Percentiles rank a stretch among this genome's conserved stretches.
These are phyloP conservation scores for Pichia inconspicua DNA, from an alignment of 1,139 yeast species.

Conservation along the genomic window DNA sequence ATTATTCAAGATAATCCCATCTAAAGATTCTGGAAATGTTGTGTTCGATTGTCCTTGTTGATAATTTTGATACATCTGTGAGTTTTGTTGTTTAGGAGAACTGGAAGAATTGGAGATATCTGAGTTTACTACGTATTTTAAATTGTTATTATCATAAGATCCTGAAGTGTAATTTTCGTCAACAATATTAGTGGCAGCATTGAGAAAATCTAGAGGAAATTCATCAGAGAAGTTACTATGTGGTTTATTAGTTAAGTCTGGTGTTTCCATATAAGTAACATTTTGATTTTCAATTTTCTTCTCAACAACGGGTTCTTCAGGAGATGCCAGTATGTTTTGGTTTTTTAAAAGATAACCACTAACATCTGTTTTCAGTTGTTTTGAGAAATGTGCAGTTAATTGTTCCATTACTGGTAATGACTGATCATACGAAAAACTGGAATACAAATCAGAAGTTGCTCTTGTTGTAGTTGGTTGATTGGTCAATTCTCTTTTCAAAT, in stretches of 20 bases:
- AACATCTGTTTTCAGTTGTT: conserved; percentile 17
- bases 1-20: conserved; percentile 1
- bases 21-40: not conserved
- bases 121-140: too few species aligned
- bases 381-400: conserved; percentile 36
- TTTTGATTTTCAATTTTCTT: not conserved
- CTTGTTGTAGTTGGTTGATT: conserved; percentile 55
- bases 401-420: conserved; percentile 42
- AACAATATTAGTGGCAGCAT: conserved; percentile 1
- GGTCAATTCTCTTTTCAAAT: conserved; percentile 65
- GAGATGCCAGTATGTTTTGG: not conserved
- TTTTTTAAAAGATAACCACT: conserved; percentile 7
- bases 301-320: not conserved
- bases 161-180: conserved; percentile 4
- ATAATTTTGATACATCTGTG: conserved; percentile 8
- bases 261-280: not conserved
- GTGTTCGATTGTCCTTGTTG: conserved; percentile 5
- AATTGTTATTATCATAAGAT: too few species aligned
- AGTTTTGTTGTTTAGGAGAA: conserved; percentile 3
- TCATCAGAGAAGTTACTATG: conserved; percentile 5
- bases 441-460: conserved; percentile 54
- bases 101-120: too few species aligned
- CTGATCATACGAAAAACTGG: conserved; percentile 47
- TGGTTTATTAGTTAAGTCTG: not conserved
- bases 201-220: conserved; percentile 9